A percentile compares a stretch with the other conserved stretches of the same genome.
Evolutionary conservation across 2,329 filamentous ascomycete species (phyloP).

Genomic region (Helicocarpus griseus): DNA sequence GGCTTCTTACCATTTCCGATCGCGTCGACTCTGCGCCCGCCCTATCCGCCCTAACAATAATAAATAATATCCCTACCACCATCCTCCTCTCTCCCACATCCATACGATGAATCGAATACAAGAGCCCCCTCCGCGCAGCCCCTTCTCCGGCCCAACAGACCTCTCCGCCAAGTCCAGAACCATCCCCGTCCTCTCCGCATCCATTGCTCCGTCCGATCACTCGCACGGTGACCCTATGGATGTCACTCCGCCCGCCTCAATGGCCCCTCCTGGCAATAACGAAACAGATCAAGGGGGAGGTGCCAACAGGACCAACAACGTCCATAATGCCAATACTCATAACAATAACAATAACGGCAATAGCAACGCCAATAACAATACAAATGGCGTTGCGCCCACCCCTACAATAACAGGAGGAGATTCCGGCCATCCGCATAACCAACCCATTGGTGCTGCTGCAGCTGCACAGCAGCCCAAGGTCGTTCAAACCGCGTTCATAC

Average conservation of each 20-base stretch:
- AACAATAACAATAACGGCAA: conserved; percentile 24
- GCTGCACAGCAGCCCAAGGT: conserved; percentile 87
- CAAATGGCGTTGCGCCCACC: conserved; percentile 8
- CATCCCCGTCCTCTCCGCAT: conserved; percentile 43
- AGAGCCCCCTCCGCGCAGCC: conserved; percentile 34
- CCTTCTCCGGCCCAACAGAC: conserved; percentile 33
- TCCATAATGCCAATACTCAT: conserved; percentile 7
- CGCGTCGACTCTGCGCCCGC: background rate
- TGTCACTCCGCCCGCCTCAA: conserved; percentile 40
- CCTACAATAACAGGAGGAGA: conserved; percentile 4
- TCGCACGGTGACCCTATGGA: conserved; percentile 47
- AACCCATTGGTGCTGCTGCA: conserved; percentile 36
- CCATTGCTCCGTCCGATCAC: conserved; percentile 33
- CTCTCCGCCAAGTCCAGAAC: conserved; percentile 39
- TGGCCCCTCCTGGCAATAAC: conserved; percentile 40
- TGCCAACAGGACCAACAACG: conserved; percentile 16
- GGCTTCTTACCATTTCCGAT: too few species aligned
- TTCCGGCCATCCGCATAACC: conserved; percentile 16
- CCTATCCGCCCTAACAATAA: background rate
- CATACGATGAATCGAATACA: conserved; percentile 33
- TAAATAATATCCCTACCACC: background rate
- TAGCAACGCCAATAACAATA: conserved; percentile 15
- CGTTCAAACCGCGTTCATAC: conserved; percentile 96
- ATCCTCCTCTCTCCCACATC: conserved; percentile 1
- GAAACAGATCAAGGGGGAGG: conserved; percentile 36